Base-by-base conservation (phyloP, 2,329 filamentous ascomycete species). In the Sporothrix euskadiensis region DNA sequence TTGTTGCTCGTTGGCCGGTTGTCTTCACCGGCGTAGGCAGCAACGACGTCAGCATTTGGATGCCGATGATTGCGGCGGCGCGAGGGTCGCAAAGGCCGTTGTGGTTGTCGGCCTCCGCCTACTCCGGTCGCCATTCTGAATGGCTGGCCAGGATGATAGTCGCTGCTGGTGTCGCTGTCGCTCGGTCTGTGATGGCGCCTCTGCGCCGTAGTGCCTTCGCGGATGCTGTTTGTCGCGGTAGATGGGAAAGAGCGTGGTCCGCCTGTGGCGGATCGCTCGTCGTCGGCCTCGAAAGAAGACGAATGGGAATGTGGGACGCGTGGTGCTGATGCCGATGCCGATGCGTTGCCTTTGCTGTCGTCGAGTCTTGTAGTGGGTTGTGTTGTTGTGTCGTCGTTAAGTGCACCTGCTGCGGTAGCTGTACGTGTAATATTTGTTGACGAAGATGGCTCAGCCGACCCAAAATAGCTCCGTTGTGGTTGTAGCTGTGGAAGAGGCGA, bases 1-100 rank as follows among this genome's bases (percentile, higher is more conserved):
- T 92, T 95, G 78, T 84, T 84, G 81, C 93, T 97, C 10, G 96
- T 98, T 72, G 92, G 88, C n/a, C 95, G 88, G 32, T 90, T 92
- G 82, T 99, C 96, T 81, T 98, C 94, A 75, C 92, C 94, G 2
- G 87, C 86, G 81, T 97, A 97, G 73, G 88, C 86, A 72, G 77
- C 69, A 75, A 69, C 81, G 75, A 79, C 78, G 77, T 80, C 78
- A 74, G 80, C 83, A 76, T 83, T 80, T 78, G 80, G 39, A 30
- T 66, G 80, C 75, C 80, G 81, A 74, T 77, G 78, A 76, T 79
- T 16, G 30, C 47, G 79, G 73, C 80, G 83, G 81, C 83, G 84
- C 73, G 76, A 78, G 76, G 75, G 16, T 7, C 68, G 68, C 44
- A 77, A 78, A 76, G 83, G 78, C 79, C 80, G 74, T 22, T 30